phyloP scores from a whole-genome alignment of 2,329 filamentous ascomycete species.

The Pseudocercospora vitis region DNA sequence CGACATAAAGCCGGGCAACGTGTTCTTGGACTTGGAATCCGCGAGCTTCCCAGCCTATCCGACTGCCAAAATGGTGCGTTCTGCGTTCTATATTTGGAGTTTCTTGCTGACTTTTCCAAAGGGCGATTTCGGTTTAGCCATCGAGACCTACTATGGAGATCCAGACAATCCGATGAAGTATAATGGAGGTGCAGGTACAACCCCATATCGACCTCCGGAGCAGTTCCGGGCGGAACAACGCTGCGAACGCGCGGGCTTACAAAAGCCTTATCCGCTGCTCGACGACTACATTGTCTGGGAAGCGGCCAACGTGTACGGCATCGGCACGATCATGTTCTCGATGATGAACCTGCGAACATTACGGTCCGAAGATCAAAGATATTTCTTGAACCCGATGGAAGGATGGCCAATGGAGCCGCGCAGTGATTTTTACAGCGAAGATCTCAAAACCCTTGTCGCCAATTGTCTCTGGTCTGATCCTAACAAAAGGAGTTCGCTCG shows the following conservation, averaged over 20 bases:
- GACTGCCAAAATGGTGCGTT: constrained; percentile 7
- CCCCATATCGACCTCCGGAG: not conserved
- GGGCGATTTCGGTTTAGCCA: constrained; percentile 12
- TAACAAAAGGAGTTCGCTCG: not conserved
- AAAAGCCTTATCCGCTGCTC: not conserved
- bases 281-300: not conserved
- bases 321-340: not conserved
- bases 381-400: not conserved
- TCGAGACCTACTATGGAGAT: constrained; percentile 3
- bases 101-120: not conserved
- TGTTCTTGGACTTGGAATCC: constrained; percentile 61
- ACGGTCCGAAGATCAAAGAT: not conserved
- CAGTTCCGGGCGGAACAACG: not conserved
- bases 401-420: not conserved
- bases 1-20: constrained; percentile 97
- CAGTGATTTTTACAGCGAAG: not conserved
- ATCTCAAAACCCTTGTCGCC: not conserved
- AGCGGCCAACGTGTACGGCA: not conserved
- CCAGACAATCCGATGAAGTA: not conserved
- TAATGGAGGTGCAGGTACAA: not conserved
- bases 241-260: not conserved
- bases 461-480: not conserved
- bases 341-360: not conserved
- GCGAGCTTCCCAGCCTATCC: constrained; percentile 10
- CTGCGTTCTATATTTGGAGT: not conserved